Evolutionary conservation across 306 rosid genomes (phyloP).

Genomic region (Cicer pinnatifidum): DNA sequence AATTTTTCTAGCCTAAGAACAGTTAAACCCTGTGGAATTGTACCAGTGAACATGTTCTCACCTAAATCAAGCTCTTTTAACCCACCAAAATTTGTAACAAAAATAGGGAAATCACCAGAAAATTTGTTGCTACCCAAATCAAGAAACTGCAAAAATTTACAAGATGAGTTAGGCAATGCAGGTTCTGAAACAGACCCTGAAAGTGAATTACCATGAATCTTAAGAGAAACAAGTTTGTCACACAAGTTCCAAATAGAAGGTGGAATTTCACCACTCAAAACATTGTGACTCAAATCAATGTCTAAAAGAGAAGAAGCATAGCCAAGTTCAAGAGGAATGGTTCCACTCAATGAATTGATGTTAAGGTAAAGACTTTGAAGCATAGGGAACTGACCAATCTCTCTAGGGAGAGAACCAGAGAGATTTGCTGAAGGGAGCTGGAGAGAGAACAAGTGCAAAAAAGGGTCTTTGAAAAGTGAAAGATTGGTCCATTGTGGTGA

Average conservation of each 20-base stretch:
- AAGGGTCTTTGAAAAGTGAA: constrained; percentile 71
- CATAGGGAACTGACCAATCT: constrained; percentile 82
- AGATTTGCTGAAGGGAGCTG: constrained; percentile 97
- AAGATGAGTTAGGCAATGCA: constrained; percentile 81
- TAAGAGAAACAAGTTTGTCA: constrained; percentile 72
- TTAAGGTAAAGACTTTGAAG: constrained; percentile 78
- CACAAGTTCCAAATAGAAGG: constrained; percentile 92
- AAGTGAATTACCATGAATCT: constrained; percentile 62
- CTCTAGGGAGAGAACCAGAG: constrained; percentile 84
- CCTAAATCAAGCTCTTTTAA: constrained; percentile 81
- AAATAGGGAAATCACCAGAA: constrained; percentile 81
- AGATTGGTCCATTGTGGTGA: constrained; percentile 86
- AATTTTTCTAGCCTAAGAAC: constrained; percentile 72
- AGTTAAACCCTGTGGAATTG: constrained; percentile 60
- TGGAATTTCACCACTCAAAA: constrained; percentile 61
- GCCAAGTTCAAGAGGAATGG: constrained; percentile 88
- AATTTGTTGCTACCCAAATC: constrained; percentile 79
- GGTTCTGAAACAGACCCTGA: constrained; percentile 77
- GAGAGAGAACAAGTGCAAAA: constrained; percentile 71
- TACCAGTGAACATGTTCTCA: constrained; percentile 64
- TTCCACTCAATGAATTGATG: constrained; percentile 71
- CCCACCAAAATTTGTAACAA: constrained; percentile 62
- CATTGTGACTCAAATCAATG: constrained; percentile 74
- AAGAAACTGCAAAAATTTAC: constrained; percentile 63
- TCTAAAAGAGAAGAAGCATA: constrained; percentile 75